Percentiles rank a stretch among this genome's conserved stretches.
Evolutionary conservation across 1,284 basidiomycete genomes (phyloP).

Genomic region (Rhodotorula mucilaginosa): DNA sequence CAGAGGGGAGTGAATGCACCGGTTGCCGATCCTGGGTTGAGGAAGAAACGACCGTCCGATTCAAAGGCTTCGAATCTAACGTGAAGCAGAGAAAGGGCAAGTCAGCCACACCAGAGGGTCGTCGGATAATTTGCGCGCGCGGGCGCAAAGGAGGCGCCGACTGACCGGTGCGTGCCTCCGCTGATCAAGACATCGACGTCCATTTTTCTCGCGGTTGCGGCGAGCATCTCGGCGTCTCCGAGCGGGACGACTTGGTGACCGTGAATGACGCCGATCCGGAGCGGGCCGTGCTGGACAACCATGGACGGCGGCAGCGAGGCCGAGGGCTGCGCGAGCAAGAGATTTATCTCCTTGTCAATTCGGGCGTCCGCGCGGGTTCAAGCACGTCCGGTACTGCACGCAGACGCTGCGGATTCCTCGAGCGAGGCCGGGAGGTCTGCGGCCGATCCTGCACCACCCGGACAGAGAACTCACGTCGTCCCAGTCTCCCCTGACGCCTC

Average conservation of each 20-base stretch:
- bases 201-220: constrained; percentile 86
- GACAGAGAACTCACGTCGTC: constrained; percentile 61
- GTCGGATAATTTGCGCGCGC: not conserved
- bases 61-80: constrained; percentile 88
- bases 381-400: too few relatives aligned
- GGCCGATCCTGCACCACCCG: not conserved
- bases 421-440: not conserved
- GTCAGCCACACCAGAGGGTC: not conserved
- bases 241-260: constrained; percentile 92
- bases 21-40: constrained; percentile 93
- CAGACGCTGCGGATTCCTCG: not conserved
- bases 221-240: constrained; percentile 84
- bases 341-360: too few relatives aligned
- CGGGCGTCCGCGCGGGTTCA: too few relatives aligned
- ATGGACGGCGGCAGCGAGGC: constrained; percentile 72
- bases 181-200: constrained; percentile 94
- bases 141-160: not conserved
- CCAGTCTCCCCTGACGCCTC: constrained; percentile 90
- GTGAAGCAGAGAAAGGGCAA: not conserved
- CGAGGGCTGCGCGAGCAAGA: not conserved
- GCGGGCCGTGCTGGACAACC: constrained; percentile 78
- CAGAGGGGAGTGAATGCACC: constrained; percentile 62
- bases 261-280: constrained; percentile 89
- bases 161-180: constrained; percentile 87
- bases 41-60: constrained; percentile 85